Conservation (phyloP, 495 filamentous ascomycete genomes). For the Pseudotulostoma volvatum region DNA sequence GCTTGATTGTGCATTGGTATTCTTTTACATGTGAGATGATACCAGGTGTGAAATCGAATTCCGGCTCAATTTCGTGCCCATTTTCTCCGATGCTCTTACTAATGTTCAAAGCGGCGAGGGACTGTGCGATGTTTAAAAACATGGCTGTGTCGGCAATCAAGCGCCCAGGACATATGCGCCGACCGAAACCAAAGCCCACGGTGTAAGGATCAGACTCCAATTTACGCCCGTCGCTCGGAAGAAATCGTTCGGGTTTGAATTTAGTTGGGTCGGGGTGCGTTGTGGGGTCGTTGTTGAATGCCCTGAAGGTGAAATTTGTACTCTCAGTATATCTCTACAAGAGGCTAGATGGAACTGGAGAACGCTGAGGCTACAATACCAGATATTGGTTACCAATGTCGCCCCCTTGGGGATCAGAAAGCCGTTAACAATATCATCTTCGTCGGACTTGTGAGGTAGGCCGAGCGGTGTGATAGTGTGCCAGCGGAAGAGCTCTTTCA, state of each 20-base stretch:
- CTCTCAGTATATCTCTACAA: too few species aligned
- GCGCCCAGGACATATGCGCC: conserved; percentile 41
- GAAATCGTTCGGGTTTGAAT: conserved; percentile 28
- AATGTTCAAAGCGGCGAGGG: conserved; percentile 44
- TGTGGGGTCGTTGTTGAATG: background rate
- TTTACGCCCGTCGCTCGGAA: conserved; percentile 23
- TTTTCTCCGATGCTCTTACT: too few species aligned
- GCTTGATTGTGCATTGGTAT: conserved; percentile 4
- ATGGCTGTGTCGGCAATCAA: conserved; percentile 39
- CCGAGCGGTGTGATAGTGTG: conserved; percentile 38
- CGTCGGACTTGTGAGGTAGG: conserved; percentile 34
- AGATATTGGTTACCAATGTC: conserved; percentile 28
- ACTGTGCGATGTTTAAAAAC: conserved; percentile 37
- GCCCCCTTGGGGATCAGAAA: conserved; percentile 39
- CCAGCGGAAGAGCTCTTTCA: conserved; percentile 45
- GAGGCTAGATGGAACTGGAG: too few species aligned
- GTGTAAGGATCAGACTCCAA: conserved; percentile 21
- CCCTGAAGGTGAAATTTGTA: too few species aligned
- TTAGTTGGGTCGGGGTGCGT: conserved; percentile 6
- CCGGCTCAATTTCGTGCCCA: too few species aligned
- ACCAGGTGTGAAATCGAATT: conserved; percentile 6
- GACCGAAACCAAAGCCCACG: conserved; percentile 39
- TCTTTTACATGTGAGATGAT: too few species aligned
- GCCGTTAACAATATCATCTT: conserved; percentile 38
- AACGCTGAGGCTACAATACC: too few species aligned